Conservation (phyloP, 106 monocot species). For the Phalaenopsis equestris region DNA sequence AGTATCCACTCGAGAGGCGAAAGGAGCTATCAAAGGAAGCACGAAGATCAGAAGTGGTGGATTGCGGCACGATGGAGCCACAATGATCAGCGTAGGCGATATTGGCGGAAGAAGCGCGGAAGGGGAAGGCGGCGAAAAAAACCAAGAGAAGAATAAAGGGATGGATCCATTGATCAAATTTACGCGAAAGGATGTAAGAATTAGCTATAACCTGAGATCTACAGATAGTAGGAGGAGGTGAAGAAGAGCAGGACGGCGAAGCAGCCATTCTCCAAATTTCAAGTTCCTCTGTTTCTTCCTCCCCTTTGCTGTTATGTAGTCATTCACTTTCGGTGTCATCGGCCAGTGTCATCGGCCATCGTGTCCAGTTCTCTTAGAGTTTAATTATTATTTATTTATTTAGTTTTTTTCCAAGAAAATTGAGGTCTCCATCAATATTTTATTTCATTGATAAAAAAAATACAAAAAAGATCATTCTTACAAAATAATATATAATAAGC, state of each 20-base stretch:
- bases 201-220: conserved; percentile 3
- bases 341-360: too few relatives aligned
- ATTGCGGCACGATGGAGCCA: conserved; percentile 26
- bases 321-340: too few relatives aligned
- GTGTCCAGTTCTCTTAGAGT: too few relatives aligned
- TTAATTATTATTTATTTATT: too few relatives aligned
- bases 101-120: conserved; percentile 12
- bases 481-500: too few relatives aligned
- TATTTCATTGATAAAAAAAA: too few relatives aligned
- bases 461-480: too few relatives aligned
- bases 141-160: conserved; percentile 3
- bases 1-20: conserved; percentile 18
- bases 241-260: background rate
- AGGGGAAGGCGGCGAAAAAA: conserved; percentile 6
- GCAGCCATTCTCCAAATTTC: background rate
- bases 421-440: too few relatives aligned
- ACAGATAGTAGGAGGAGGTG: background rate
- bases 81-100: conserved; percentile 40
- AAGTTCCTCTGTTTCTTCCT: background rate
- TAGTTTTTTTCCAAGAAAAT: too few relatives aligned
- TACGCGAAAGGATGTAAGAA: background rate
- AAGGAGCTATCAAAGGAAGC: conserved; percentile 6
- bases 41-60: background rate
- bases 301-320: too few relatives aligned
- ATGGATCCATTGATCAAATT: background rate